Evolutionary conservation across 108 stramenopile species (phyloP), one percentile per base, ranked within the genome.

Genomic region (Fistulifera pelliculosa): DNA sequence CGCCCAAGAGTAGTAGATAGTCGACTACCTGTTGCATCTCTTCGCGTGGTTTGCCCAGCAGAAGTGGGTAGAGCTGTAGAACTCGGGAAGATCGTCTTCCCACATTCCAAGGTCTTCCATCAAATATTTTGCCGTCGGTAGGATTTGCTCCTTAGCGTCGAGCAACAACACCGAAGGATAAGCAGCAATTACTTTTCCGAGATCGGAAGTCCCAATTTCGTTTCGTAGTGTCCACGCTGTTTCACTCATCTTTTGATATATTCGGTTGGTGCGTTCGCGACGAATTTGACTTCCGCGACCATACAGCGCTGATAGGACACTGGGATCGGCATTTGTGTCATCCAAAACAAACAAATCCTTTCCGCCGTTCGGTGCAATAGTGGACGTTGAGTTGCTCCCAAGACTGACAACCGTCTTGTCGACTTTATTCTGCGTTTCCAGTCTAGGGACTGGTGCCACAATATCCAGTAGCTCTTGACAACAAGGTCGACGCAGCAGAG

Each of bases 131-230:
- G 78, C 74, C 0, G 70, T 62, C 0, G 62, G 65, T 26, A 71
- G 44, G 22, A 75, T 69, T 22, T 83, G 50, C 41, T 65, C 60
- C n/a, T 75, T 61, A 0, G 69, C 75, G 52, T 88, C 71, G 35
- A 88, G 58, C 15, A 80, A 57, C 19, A 88, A 59, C 1, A 75
- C 77, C 16, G 60, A 47, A 1, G 82, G 86, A 68, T 71, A 77
- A 22, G 82, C 76, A 7, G 86, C 64, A 35, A 88, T 55, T 11
- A 84, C 75, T 59, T 71, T 76, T 27, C 74, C 62, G 54, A 88
- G 56, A 64, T 84, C 80, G 39, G 60, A 54, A 19, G 80, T 68
- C 0, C 86, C 86, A 22, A 77, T 74, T 50, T 74, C 70, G 26
- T 61, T 41, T 38, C 74, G 67, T n/a, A 88, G 54, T 1, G 69